Evolutionary conservation across 305 asterid species (phyloP).

Genomic region (Monarda citriodora): DNA sequence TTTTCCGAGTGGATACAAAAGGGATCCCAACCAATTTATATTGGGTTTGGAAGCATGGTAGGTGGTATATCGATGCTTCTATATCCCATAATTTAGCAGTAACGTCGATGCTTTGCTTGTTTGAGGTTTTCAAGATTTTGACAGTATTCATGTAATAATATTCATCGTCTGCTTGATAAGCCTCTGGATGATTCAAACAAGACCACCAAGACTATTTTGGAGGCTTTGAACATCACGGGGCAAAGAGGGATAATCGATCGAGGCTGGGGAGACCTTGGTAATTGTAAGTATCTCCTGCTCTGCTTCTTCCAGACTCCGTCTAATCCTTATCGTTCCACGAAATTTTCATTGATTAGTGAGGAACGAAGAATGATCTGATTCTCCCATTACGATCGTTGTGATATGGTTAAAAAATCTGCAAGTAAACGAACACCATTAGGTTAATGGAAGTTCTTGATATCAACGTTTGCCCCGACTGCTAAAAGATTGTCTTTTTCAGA

Average conservation of each 20-base stretch:
- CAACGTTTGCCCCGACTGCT: not conserved
- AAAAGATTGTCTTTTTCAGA: conserved; percentile 37
- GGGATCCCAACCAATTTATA: conserved; percentile 80
- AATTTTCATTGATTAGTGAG: not conserved
- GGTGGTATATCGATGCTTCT: not conserved
- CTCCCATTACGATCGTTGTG: too few species aligned
- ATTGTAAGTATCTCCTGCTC: conserved; percentile 54
- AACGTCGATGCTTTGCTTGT: not conserved
- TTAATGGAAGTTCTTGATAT: too few species aligned
- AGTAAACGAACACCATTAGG: not conserved
- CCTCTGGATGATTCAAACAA: conserved; percentile 90
- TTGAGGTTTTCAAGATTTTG: conserved; percentile 5
- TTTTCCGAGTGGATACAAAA: conserved; percentile 78
- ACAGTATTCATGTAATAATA: conserved; percentile 4
- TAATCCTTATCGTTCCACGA: not conserved
- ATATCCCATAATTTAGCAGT: not conserved
- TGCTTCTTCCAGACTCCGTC: not conserved
- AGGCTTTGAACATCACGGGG: conserved; percentile 79
- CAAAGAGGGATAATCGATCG: conserved; percentile 97
- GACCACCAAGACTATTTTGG: conserved; percentile 79
- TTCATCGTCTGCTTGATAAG: conserved; percentile 35
- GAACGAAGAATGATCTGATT: not conserved
- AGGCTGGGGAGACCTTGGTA: conserved; percentile 99
- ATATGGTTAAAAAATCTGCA: not conserved
- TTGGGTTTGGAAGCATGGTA: conserved; percentile 99